Evolutionary conservation across 139 green algal genomes (phyloP).

Genomic region (Spirogloea muscicola): DNA sequence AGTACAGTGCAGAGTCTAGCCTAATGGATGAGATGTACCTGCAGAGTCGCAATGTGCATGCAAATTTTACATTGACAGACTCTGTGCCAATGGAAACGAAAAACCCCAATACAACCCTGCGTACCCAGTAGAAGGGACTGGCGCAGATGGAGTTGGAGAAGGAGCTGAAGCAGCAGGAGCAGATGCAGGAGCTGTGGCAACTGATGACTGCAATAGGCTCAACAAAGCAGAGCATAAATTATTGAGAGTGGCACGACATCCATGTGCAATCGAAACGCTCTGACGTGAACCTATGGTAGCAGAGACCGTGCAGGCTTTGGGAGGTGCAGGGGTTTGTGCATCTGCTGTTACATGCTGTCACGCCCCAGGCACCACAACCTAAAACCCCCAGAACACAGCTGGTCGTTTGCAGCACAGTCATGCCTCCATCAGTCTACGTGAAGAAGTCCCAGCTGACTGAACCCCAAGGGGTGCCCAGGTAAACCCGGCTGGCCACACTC

Average conservation of each 20-base stretch:
- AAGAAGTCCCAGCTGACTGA: no score
- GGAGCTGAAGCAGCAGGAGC: constrained; percentile 31
- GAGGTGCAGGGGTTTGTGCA: neutral
- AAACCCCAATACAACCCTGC: neutral
- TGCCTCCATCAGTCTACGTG: no score
- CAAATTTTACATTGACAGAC: no score
- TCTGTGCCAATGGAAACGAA: no score
- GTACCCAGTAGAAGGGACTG: neutral
- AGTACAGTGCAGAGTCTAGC: no score
- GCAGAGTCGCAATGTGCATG: no score
- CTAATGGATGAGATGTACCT: no score
- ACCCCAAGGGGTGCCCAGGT: no score
- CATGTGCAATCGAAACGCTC: neutral
- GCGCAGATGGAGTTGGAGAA: neutral
- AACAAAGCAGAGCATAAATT: neutral
- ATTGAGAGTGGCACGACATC: neutral
- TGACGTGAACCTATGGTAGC: neutral
- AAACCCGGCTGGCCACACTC: no score
- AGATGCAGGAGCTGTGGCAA: neutral
- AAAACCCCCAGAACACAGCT: no score
- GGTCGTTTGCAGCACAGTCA: no score
- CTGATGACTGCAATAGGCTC: neutral
- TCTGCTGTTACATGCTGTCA: neutral
- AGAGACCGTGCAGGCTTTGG: neutral
- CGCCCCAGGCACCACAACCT: neutral